Conservation (phyloP, 164 flowering plant genomes). For the Annona squamosa region DNA sequence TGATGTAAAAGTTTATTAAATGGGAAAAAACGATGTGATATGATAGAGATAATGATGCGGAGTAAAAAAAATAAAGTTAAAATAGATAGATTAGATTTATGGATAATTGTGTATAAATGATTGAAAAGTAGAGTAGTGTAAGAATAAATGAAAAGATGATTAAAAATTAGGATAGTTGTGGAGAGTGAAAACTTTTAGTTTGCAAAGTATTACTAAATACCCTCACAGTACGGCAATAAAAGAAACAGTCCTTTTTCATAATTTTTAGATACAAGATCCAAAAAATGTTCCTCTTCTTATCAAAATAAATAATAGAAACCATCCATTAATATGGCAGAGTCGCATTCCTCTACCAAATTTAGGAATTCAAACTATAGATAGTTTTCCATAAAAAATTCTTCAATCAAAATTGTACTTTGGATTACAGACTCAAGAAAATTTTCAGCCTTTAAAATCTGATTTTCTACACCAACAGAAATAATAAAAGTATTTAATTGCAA, state of each 20-base stretch:
- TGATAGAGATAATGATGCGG: too few species aligned
- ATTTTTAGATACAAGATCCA: background rate
- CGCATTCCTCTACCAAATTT: background rate
- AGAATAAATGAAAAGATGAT: too few species aligned
- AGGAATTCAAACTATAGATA: background rate
- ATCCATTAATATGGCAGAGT: background rate
- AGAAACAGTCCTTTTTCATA: background rate
- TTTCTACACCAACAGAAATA: constrained; percentile 38
- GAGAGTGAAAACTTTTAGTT: too few species aligned
- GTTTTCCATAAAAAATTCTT: background rate
- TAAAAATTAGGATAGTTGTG: too few species aligned
- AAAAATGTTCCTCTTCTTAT: background rate
- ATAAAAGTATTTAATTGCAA: background rate
- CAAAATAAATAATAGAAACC: background rate
- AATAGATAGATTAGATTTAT: too few species aligned
- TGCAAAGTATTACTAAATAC: too few species aligned
- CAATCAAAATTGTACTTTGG: constrained; percentile 39
- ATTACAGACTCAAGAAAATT: constrained; percentile 72
- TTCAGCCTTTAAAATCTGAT: constrained; percentile 62
- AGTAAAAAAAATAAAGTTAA: too few species aligned
- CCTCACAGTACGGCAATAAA: background rate
- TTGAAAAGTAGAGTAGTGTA: too few species aligned
- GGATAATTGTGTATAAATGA: too few species aligned
- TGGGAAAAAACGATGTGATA: too few species aligned
- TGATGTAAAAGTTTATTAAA: too few species aligned